Evolutionary conservation across 225 moss, liverwort and hornwort genomes (phyloP), one percentile per base, ranked within the genome.

Genomic region (Neckera pumila): DNA sequence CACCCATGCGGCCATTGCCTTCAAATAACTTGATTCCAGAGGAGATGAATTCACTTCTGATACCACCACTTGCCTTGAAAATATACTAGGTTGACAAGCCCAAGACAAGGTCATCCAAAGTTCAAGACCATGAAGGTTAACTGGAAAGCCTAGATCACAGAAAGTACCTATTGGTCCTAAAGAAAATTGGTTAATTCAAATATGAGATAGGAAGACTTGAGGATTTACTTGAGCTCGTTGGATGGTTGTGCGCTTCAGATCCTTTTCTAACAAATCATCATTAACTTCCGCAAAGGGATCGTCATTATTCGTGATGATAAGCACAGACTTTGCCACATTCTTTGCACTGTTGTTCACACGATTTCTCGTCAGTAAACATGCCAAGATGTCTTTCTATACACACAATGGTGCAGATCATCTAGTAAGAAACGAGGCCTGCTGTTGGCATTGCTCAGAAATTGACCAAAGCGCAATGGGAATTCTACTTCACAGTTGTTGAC

Each of bases 291-390:
- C 93, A 78, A 96, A 95, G 86, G 99, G 99, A 88, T 97, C 99
- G 87, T 99, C 99, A 88, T 95, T 96, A 87, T 97, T 99, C 64
- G 99, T 99, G 89, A 99, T 96, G 70, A 99, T 89, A 57, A 93
- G 89, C 53, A 99, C 86, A 69, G 93, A 90, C 75, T 99, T 99
- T 53, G 88, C 95, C 84, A 96, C 93, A 86, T 97, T 99, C 88
- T 99, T 99, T 53, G 95, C 92, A 81, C 96, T 91, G 88, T 93
- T 93, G 85, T 72, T 91, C 75, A 93, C 64, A 86, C 67, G 12
- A 84, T 36, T 47, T 76, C 57, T 84, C 60, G 45, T 94, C 61
- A 91, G 87, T 86, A 66, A 73, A 86, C 85, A 85, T 69, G 40
- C 56, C 85, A 89, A 82, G 27, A 70, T 26, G 65, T 71, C 65